Percentiles rank a stretch among this genome's conserved stretches.
phyloP scores from a whole-genome alignment of 2,329 filamentous ascomycete genomes.

The Colletotrichum caudatum region DNA sequence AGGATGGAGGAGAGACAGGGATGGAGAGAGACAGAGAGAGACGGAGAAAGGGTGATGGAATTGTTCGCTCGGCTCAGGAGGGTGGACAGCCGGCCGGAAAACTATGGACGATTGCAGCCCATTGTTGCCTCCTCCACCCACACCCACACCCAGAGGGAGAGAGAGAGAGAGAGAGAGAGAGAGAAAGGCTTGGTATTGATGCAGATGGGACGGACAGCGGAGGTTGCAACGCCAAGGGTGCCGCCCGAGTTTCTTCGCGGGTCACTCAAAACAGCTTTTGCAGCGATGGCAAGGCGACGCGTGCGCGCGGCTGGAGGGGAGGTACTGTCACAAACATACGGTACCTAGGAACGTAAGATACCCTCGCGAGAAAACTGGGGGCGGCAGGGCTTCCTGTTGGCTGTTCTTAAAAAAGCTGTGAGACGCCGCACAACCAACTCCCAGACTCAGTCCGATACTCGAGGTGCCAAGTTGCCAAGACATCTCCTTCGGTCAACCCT shows the following conservation, averaged over 20 bases:
- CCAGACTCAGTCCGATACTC: conserved; percentile 40
- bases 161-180: neutral
- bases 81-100: neutral
- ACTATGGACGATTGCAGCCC: neutral
- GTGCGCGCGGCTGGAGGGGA: neutral
- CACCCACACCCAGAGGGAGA: no score
- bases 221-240: conserved; percentile 35
- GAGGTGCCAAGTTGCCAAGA: conserved; percentile 40
- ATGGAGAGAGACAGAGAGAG: neutral
- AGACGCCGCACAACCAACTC: conserved; percentile 41
- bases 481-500: conserved; percentile 28
- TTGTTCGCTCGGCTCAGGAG: neutral
- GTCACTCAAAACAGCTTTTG: conserved; percentile 14
- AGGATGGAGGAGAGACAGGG: no score
- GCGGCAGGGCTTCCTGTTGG: neutral
- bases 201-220: conserved; percentile 24
- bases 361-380: conserved; percentile 12
- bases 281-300: neutral
- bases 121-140: neutral
- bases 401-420: conserved; percentile 41
- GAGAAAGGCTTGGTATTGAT: neutral
- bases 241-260: conserved; percentile 17
- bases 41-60: neutral
- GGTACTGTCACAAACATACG: neutral
- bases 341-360: neutral